Conservation (phyloP, 2,329 filamentous ascomycete species). For the Rhinocladiella similis region DNA sequence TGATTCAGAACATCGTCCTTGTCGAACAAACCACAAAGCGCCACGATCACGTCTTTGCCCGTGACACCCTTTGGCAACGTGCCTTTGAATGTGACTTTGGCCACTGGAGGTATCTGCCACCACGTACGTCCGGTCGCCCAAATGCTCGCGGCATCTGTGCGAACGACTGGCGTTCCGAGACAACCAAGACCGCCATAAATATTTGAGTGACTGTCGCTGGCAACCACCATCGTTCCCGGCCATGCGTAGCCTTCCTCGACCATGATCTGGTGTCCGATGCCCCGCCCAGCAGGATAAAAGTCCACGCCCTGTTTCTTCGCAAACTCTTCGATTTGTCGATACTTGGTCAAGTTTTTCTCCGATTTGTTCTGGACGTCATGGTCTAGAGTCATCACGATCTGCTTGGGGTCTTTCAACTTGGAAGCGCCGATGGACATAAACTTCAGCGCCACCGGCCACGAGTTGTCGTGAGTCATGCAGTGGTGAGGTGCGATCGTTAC, state of each 20-base stretch:
- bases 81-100: conserved; percentile 76
- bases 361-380: conserved; percentile 86
- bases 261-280: conserved; percentile 92
- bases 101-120: conserved; percentile 86
- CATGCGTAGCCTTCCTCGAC: conserved; percentile 81
- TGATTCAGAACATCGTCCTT: conserved; percentile 89
- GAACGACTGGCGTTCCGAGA: conserved; percentile 77
- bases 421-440: conserved; percentile 82
- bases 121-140: conserved; percentile 82
- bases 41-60: conserved; percentile 92
- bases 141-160: conserved; percentile 83
- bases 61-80: conserved; percentile 75
- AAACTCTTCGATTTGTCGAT: conserved; percentile 77
- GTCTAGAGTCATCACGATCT: conserved; percentile 81
- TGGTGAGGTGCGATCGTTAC: conserved; percentile 70
- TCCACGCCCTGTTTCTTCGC: conserved; percentile 73
- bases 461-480: conserved; percentile 88
- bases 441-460: conserved; percentile 72
- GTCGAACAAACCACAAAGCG: conserved; percentile 82
- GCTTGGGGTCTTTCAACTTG: conserved; percentile 67
- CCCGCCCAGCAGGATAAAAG: conserved; percentile 74
- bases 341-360: conserved; percentile 79
- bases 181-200: conserved; percentile 77
- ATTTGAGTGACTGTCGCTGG: conserved; percentile 69
- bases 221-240: conserved; percentile 82